Percentiles rank a stretch among this genome's conserved stretches.
phyloP scores from a whole-genome alignment of 1,284 basidiomycete species.

The Ganoderma resinaceum region DNA sequence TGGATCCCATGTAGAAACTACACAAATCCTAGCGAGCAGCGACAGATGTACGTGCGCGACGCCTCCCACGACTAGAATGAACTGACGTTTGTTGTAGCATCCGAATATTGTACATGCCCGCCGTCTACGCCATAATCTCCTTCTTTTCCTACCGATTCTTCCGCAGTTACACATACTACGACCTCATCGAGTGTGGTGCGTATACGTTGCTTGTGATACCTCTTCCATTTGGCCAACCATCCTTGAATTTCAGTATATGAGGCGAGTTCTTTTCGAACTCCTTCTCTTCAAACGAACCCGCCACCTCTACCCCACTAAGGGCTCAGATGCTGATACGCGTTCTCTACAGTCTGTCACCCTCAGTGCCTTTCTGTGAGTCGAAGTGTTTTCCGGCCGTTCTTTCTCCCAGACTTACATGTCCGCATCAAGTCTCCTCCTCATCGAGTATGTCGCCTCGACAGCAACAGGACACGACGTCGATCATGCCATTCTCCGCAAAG shows the following conservation, averaged over 20 bases:
- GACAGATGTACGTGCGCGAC: slow-evolving; percentile 68
- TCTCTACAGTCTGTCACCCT: slow-evolving; percentile 69
- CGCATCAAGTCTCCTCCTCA: slow-evolving; percentile 71
- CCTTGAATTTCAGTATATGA: slow-evolving; percentile 49
- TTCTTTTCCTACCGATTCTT: slow-evolving; percentile 91
- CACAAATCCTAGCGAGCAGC: slow-evolving; percentile 69
- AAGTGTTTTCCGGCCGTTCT: not conserved
- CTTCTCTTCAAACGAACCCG: not conserved
- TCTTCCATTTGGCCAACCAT: slow-evolving; percentile 7
- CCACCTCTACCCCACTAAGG: not conserved
- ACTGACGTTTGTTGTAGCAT: slow-evolving; percentile 48
- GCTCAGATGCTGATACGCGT: not conserved
- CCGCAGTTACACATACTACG: slow-evolving; percentile 83
- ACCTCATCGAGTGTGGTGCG: slow-evolving; percentile 74
- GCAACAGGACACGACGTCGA: slow-evolving; percentile 65
- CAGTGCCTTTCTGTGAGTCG: slow-evolving; percentile 77
- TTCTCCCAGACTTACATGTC: not conserved
- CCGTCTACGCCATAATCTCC: slow-evolving; percentile 84
- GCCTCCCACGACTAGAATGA: not conserved
- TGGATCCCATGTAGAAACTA: slow-evolving; percentile 59
- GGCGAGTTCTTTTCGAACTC: slow-evolving; percentile 39
- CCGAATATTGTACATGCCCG: slow-evolving; percentile 82
- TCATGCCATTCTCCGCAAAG: slow-evolving; percentile 77
- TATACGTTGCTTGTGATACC: slow-evolving; percentile 33
- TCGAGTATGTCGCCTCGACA: slow-evolving; percentile 84